These are phyloP conservation scores for Hypoxylon sp. DNA, from an alignment of 2,329 filamentous ascomycete species.

Conservation along the genomic window DNA sequence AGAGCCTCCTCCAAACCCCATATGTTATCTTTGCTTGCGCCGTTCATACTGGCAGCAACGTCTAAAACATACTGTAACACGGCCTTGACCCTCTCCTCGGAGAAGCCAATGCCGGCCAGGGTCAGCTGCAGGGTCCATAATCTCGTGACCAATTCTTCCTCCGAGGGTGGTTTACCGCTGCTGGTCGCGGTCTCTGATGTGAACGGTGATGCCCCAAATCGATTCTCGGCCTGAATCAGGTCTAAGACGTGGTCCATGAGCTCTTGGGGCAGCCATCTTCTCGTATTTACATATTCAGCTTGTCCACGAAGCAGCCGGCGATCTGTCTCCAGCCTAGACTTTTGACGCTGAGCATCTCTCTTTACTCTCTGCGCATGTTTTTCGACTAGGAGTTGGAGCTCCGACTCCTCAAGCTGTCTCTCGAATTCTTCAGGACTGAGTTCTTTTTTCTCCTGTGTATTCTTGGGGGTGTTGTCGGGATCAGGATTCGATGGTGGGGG, in stretches of 20 bases:
- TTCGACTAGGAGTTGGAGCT: constrained; percentile 88
- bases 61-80: constrained; percentile 75
- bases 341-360: constrained; percentile 82
- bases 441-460: constrained; percentile 55
- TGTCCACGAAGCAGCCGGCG: constrained; percentile 83
- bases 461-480: constrained; percentile 34
- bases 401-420: constrained; percentile 87
- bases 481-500: constrained; percentile 41
- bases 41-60: constrained; percentile 72
- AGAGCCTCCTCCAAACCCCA: constrained; percentile 91
- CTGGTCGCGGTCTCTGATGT: constrained; percentile 58
- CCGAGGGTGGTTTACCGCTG: constrained; percentile 66
- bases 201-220: constrained; percentile 66
- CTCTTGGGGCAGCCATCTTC: constrained; percentile 84
- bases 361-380: constrained; percentile 83
- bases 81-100: constrained; percentile 70
- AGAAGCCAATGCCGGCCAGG: constrained; percentile 76
- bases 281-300: constrained; percentile 77
- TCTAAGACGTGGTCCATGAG: constrained; percentile 82
- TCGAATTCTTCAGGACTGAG: constrained; percentile 91
- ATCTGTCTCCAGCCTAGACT: constrained; percentile 84
- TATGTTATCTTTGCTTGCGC: constrained; percentile 71
- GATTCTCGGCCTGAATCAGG: constrained; percentile 75
- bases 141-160: constrained; percentile 83
- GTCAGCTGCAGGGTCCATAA: constrained; percentile 87